phyloP scores from a whole-genome alignment of 768 basidiomycete genomes.

The Butyriboletus loyo region DNA sequence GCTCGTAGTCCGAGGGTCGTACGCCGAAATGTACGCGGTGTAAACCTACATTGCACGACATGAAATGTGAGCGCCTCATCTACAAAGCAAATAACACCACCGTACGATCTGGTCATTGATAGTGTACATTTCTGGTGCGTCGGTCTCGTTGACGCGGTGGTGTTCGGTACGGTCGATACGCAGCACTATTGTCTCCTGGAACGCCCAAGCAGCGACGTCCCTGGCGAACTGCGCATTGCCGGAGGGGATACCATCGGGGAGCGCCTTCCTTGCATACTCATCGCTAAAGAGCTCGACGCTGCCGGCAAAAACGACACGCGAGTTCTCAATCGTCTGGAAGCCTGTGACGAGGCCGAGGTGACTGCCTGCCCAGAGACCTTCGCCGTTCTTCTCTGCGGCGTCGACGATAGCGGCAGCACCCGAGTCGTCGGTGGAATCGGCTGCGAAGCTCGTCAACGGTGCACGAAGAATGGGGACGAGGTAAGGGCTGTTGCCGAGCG shows the following conservation, averaged over 20 bases:
- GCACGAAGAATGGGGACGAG: constrained; percentile 81
- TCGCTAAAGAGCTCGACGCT: constrained; percentile 80
- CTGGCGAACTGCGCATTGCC: constrained; percentile 74
- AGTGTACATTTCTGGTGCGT: constrained; percentile 71
- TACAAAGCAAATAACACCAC: not conserved
- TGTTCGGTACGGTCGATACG: constrained; percentile 76
- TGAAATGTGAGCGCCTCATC: not conserved
- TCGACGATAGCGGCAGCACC: constrained; percentile 65
- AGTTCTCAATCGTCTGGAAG: constrained; percentile 80
- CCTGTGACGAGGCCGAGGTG: constrained; percentile 77
- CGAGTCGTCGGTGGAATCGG: constrained; percentile 57
- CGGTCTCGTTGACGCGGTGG: constrained; percentile 61
- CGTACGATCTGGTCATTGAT: constrained; percentile 82
- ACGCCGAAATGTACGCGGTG: constrained; percentile 68
- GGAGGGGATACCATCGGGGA: constrained; percentile 56
- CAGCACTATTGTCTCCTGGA: constrained; percentile 81
- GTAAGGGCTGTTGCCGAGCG: constrained; percentile 70
- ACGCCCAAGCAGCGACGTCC: constrained; percentile 85
- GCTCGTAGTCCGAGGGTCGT: constrained; percentile 46
- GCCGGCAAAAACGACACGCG: constrained; percentile 78
- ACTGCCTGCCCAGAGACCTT: constrained; percentile 81
- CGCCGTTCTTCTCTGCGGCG: constrained; percentile 69
- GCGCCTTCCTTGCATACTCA: constrained; percentile 60
- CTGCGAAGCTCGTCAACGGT: constrained; percentile 70
- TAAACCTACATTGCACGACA: constrained; percentile 52